Evolutionary conservation across 1,139 yeast genomes (phyloP).

Genomic region (Nakaseomyces bracarensis): DNA sequence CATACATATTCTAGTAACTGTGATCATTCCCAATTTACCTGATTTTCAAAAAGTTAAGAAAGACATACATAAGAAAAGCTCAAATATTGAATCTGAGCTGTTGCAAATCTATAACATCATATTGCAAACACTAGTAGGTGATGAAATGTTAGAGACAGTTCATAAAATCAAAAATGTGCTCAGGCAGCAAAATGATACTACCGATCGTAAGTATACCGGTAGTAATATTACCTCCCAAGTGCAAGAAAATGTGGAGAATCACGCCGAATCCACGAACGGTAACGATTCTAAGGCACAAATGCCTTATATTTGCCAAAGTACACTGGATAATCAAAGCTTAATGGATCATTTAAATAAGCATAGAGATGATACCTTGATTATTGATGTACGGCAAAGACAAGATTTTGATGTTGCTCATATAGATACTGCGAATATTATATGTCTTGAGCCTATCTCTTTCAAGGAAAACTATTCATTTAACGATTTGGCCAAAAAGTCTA

Average conservation of each 20-base stretch:
- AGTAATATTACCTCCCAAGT: background rate
- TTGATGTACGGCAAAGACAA: conserved; percentile 58
- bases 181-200: conserved; percentile 15
- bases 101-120: conserved; percentile 29
- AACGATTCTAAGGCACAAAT: background rate
- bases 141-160: conserved; percentile 23
- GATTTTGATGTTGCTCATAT: conserved; percentile 57
- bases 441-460: conserved; percentile 62
- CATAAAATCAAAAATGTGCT: conserved; percentile 16
- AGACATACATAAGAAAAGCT: conserved; percentile 14
- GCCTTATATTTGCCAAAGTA: background rate
- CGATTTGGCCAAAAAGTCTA: conserved; percentile 52
- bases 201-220: background rate
- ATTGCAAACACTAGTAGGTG: conserved; percentile 24
- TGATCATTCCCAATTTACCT: conserved; percentile 22
- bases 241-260: background rate
- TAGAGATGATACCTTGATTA: conserved; percentile 35
- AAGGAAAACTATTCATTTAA: conserved; percentile 43
- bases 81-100: conserved; percentile 17
- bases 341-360: conserved; percentile 13
- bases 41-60: conserved; percentile 21
- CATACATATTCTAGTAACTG: conserved; percentile 25
- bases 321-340: conserved; percentile 6
- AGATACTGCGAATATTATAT: conserved; percentile 43
- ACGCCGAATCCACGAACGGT: background rate